A percentile compares a stretch with the other conserved stretches of the same genome.
Conservation (phyloP, 768 basidiomycete genomes). For the Fomitopsis serialis region DNA sequence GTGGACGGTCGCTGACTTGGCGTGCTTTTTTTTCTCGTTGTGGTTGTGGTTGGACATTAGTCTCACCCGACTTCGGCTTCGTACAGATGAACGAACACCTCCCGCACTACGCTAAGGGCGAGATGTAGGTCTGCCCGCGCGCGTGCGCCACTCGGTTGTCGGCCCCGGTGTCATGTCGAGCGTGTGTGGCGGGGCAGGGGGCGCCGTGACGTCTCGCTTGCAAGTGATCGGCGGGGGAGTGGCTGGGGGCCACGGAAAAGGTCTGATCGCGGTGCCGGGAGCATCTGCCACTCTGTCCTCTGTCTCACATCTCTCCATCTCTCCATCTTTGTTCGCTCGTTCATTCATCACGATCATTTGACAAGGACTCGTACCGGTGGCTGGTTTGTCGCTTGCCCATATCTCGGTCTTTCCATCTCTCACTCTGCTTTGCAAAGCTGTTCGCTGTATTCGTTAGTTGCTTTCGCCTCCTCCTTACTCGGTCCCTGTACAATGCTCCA, state of each 20-base stretch:
- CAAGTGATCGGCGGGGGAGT: not conserved
- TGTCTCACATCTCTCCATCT: not conserved
- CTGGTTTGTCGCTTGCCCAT: not conserved
- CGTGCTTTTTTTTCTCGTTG: slow-evolving; percentile 3
- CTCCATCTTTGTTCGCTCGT: not conserved
- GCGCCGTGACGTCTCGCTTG: not conserved
- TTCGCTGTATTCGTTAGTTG: not conserved
- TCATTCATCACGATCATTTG: not conserved
- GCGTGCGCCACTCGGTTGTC: not conserved
- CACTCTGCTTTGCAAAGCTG: not conserved
- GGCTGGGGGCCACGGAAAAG: slow-evolving; percentile 1
- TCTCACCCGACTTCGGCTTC: slow-evolving; percentile 84
- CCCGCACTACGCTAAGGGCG: slow-evolving; percentile 27
- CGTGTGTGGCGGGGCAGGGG: not conserved
- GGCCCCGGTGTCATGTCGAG: not conserved
- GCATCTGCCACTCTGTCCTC: not conserved
- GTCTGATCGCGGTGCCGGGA: not conserved
- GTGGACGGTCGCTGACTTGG: slow-evolving; percentile 3
- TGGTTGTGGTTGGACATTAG: slow-evolving; percentile 29
- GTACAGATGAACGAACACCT: slow-evolving; percentile 79
- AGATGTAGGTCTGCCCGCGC: slow-evolving; percentile 5
- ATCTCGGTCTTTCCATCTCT: not conserved
- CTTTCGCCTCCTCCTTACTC: not conserved
- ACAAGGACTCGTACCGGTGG: not conserved
- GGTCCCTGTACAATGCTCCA: not conserved